Base-by-base conservation (phyloP, 75 land plant species). In the Selaginella tamariscina region DNA sequence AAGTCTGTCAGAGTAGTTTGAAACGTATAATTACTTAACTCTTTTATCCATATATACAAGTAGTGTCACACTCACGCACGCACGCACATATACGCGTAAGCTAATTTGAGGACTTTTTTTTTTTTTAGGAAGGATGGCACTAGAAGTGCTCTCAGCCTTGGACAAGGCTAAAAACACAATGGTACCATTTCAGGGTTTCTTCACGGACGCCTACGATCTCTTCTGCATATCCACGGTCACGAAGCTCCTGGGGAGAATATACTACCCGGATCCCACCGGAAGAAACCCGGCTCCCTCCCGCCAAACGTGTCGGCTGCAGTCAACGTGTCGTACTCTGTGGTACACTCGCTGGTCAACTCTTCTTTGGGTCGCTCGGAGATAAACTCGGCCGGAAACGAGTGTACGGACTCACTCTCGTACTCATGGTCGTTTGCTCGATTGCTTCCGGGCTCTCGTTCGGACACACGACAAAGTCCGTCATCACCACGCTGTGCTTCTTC, bases 141-240 rank as follows among this genome's bases (percentile, higher is more conserved):
- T 22, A 54, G 72, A 80, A n/a, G 86, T 85, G 28, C 82, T 85
- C 15, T 72, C 33, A 27, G 75, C 81, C 0, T 79, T 85, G 44
- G 88, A 85, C 68, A 70, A 57, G 11, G 88, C 88, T n/a, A 0
- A 86, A 74, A 63, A 86, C 78, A 28, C 89, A 86, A 66, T 69
- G 74, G 76, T 86, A 84, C n/a, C 89, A 86, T 59, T 72, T 81
- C 64, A 81, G 83, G 83, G 83, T 11, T 81, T 81, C 64, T 81
- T 81, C 77, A 81, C 83, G 32, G 83, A 81, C 67, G 83, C 83
- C 49, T 81, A 81, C 72, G 83, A 81, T 57, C 73, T 81, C 23
- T 77, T 81, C 64, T 73, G 80, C 81, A 71, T 81, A 33, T 75
- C 79, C 20, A 72, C 75, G n/a, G 74, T 79, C 23, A 68, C 81